Evolutionary conservation across 2,329 filamentous ascomycete species (phyloP).

Genomic region (Paracoccidioides lutzii): DNA sequence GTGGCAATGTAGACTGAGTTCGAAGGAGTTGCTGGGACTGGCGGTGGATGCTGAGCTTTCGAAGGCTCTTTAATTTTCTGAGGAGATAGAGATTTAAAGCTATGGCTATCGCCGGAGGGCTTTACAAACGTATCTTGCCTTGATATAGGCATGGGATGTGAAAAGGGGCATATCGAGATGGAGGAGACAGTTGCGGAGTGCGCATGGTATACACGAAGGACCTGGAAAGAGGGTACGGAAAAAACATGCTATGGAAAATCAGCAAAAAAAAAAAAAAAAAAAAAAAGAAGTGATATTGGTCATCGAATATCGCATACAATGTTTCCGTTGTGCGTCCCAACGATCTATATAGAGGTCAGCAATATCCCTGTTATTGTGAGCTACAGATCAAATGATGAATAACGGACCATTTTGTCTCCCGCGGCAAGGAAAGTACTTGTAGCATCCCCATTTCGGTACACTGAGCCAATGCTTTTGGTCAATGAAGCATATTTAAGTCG

Average conservation of each 20-base stretch:
- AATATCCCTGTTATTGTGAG: background rate
- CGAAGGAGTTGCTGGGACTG: slow-evolving; percentile 59
- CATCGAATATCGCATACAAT: slow-evolving; percentile 50
- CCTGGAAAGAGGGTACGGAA: slow-evolving; percentile 66
- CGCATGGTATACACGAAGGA: slow-evolving; percentile 76
- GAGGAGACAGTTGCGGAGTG: slow-evolving; percentile 84
- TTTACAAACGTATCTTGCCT: slow-evolving; percentile 26
- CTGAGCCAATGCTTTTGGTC: slow-evolving; percentile 62
- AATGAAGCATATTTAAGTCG: slow-evolving; percentile 84
- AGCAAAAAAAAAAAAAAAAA: slow-evolving; percentile 7
- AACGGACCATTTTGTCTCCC: slow-evolving; percentile 85
- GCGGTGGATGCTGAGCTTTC: slow-evolving; percentile 13
- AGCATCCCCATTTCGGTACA: slow-evolving; percentile 91
- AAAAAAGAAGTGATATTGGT: background rate
- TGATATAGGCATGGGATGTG: slow-evolving; percentile 43
- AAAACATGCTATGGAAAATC: slow-evolving; percentile 57
- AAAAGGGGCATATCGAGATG: slow-evolving; percentile 80
- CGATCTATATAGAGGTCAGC: slow-evolving; percentile 44
- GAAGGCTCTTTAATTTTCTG: slow-evolving; percentile 21
- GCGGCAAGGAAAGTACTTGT: slow-evolving; percentile 82
- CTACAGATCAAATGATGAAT: background rate
- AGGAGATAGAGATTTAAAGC: slow-evolving; percentile 18
- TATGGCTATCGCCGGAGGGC: slow-evolving; percentile 17
- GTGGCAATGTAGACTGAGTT: slow-evolving; percentile 91
- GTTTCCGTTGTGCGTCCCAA: slow-evolving; percentile 93